phyloP scores from a whole-genome alignment of 768 basidiomycete genomes.

The Leucocoprinus birnbaumii region DNA sequence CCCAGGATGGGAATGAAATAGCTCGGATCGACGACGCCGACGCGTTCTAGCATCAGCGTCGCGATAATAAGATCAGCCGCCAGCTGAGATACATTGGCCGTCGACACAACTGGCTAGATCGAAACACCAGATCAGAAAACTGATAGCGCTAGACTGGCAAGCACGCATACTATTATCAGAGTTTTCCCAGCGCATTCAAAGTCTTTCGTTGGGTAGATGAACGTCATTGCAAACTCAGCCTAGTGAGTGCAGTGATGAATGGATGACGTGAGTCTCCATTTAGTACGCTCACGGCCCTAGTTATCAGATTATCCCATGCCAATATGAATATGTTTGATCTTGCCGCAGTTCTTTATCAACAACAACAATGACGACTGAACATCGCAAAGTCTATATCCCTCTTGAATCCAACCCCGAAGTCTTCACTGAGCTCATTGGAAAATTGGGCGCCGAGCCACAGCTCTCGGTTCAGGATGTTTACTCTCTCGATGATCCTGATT shows the following conservation, averaged over 20 bases:
- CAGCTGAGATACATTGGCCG: constrained; percentile 80
- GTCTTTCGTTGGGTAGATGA: constrained; percentile 28
- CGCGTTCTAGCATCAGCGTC: constrained; percentile 53
- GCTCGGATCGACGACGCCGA: constrained; percentile 63
- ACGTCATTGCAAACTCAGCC: constrained; percentile 23
- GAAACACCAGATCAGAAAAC: constrained; percentile 12
- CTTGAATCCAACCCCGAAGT: constrained; percentile 36
- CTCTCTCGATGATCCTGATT: constrained; percentile 29
- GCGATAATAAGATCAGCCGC: constrained; percentile 72
- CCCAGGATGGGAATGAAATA: constrained; percentile 73
- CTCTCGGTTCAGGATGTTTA: constrained; percentile 32
- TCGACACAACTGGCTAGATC: constrained; percentile 67
- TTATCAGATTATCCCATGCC: constrained; percentile 1
- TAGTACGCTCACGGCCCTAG: background rate
- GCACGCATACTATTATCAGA: constrained; percentile 38
- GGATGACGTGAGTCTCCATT: constrained; percentile 11
- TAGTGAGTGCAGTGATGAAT: background rate
- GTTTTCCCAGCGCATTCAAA: constrained; percentile 34
- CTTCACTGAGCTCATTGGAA: constrained; percentile 29
- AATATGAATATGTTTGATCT: too few species aligned
- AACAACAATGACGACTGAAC: constrained; percentile 7
- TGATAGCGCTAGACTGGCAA: background rate
- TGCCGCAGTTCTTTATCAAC: background rate
- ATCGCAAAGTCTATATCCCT: constrained; percentile 28
- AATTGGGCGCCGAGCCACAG: constrained; percentile 23